phyloP scores from a whole-genome alignment of 2,329 filamentous ascomycete species.

The Microsporum audouinii region DNA sequence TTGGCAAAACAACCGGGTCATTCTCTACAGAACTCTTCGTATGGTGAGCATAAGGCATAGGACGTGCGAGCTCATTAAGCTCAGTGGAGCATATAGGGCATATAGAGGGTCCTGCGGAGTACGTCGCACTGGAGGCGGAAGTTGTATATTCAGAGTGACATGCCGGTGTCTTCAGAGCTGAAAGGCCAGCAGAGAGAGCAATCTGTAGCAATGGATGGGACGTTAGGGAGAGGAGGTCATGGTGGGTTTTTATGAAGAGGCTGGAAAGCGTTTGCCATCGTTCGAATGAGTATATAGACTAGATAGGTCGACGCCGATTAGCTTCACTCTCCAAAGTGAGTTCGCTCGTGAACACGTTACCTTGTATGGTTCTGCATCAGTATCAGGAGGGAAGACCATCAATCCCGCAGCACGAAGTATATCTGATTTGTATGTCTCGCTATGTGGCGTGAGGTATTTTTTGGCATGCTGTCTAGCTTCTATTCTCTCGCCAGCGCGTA shows the following conservation, averaged over 20 bases:
- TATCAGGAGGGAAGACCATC: conserved; percentile 59
- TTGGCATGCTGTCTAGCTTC: conserved; percentile 75
- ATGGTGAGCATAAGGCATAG: conserved; percentile 89
- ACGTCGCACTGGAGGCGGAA: conserved; percentile 41
- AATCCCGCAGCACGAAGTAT: conserved; percentile 66
- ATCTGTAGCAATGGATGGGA: conserved; percentile 76
- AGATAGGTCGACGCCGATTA: conserved; percentile 8
- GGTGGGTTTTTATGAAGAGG: conserved; percentile 76
- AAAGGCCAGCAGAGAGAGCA: conserved; percentile 80
- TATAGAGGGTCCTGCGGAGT: conserved; percentile 55
- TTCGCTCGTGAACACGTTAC: conserved; percentile 27
- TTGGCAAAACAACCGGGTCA: conserved; percentile 77
- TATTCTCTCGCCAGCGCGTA: conserved; percentile 52
- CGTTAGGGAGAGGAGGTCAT: conserved; percentile 72
- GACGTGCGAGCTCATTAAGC: conserved; percentile 77
- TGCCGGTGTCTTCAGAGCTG: conserved; percentile 86
- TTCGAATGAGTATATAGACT: conserved; percentile 59
- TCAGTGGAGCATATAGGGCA: conserved; percentile 96
- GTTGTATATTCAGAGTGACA: conserved; percentile 63
- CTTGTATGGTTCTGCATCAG: conserved; percentile 48
- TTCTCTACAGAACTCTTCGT: conserved; percentile 85
- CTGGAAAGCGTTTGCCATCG: conserved; percentile 68
- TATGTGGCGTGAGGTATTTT: conserved; percentile 64
- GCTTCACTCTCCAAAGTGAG: not conserved
- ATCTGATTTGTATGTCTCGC: conserved; percentile 55